Base-by-base conservation (phyloP, 2,329 filamentous ascomycete genomes). In the Ophiostoma novo-ulmi region DNA sequence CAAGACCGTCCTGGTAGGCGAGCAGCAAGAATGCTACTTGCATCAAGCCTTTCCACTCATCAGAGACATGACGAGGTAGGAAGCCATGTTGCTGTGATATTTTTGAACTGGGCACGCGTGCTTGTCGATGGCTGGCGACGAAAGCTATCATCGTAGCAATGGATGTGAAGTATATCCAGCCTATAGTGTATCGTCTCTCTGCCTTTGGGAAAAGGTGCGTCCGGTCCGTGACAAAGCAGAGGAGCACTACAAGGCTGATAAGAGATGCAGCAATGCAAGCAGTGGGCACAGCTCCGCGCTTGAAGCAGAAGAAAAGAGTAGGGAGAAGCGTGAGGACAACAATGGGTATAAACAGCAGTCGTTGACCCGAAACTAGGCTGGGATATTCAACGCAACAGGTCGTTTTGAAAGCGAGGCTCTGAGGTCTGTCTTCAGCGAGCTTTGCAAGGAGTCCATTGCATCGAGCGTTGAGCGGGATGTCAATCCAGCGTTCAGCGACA, bases 21-120 rank as follows among this genome's bases (percentile, higher is more conserved):
- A 83, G 74, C 66, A 83, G 79, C 22, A 88, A 78, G 63, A 86
- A 79, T 22, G 83, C 77, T 17, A 82, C 80, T 73, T 89, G 87
- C 85, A 90, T 87, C 81, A 86, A 85, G 1, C 88, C 88, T 78
- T 89, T 90, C 83, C 87, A 88, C 76, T 90, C 88, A 72, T 89
- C 83, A 0, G 85, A 86, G 74, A 89, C 85, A 65, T 84, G 80
- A 68, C 87, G 81, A 0, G 84, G 81, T 5, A 89, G 78, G 69
- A 85, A 83, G 1, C 39, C 39, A 22, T 67, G 65, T 22, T 67
- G 65, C 65, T 67, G 38, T 10, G 65, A 67, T 8, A 67, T 48
- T 22, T 67, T 22, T 7, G 38, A 63, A 6, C 13, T 31, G 26
- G 58, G 63, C 5, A 39, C 20, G 17, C 36, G 35, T 4, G 63